Base-by-base conservation (phyloP, 306 rosid species). In the Cucurbita ficifolia region DNA sequence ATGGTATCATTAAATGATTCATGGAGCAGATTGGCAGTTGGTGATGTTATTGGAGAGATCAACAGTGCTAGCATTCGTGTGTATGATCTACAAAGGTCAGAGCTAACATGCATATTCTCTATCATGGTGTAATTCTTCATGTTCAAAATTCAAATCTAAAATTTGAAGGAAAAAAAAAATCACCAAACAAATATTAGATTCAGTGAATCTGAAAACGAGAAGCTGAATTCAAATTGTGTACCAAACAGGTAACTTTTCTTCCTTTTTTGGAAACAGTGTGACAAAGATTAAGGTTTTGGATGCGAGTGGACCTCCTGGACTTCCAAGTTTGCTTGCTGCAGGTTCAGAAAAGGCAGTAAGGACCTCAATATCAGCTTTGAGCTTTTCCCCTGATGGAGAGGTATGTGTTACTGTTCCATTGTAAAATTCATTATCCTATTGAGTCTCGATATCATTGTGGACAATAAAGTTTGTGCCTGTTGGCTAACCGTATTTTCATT, bases 231-330 rank as follows among this genome's bases (percentile, higher is more conserved):
- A 7, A 49, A 49, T 49, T 14, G 53, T 9, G 8, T 17, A 17
- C 19, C 19, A 42, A 42, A 42, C 2, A 42, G 11, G 11, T 50
- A 12, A 50, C 54, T 50, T 50, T 1, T 4, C 24, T 40, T 75
- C 54, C 2, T 17, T 18, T 57, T 22, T 74, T 67, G 21, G 39
- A 63, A 80, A 79, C 79, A 94, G 97, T 72, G 88, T 89, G 74
- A 82, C 83, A 73, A 85, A 87, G 92, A 70, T 89, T 65, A 94
- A 94, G 81, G 89, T 90, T 80, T 83, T 94, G 85, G 97, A 89
- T 86, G 97, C 97, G 82, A 90, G 96, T 79, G 97, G 96, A 59
- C 98, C 98, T 73, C 98, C 98, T 39, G 98, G 98, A 86, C 97
- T 94, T 84, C 98, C 98, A 62, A 87, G 81, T 79, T 82, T 94